Evolutionary conservation across 495 filamentous ascomycete genomes (phyloP).

Genomic region (Penicillium simplicissimum): DNA sequence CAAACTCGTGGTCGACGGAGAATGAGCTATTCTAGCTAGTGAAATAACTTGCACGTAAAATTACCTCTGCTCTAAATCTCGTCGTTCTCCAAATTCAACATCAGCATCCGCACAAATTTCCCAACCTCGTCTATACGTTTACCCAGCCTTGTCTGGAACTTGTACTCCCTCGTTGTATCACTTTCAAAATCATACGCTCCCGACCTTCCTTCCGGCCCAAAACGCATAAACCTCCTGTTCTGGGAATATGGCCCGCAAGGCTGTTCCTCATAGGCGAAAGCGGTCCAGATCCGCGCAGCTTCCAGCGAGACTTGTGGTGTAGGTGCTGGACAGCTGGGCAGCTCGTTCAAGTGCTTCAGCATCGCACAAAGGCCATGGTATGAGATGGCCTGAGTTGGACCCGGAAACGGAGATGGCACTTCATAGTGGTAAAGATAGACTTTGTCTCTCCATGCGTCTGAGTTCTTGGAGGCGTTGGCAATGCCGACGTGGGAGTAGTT

Average conservation of each 20-base stretch:
- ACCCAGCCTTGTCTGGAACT: background rate
- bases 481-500: conserved; percentile 10
- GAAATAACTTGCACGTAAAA: background rate
- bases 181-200: conserved; percentile 4
- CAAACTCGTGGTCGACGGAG: no score
- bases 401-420: conserved; percentile 11
- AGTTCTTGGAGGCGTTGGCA: conserved; percentile 2
- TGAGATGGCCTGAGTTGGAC: conserved; percentile 10
- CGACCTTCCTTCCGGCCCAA: conserved; percentile 9
- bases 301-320: conserved; percentile 4
- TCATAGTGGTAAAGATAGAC: conserved; percentile 14
- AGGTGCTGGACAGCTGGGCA: background rate
- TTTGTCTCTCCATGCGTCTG: conserved; percentile 2
- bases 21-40: background rate
- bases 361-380: conserved; percentile 16
- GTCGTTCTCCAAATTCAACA: background rate
- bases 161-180: conserved; percentile 4
- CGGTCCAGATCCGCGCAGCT: conserved; percentile 8
- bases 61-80: background rate
- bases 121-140: background rate
- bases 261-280: conserved; percentile 12
- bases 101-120: background rate
- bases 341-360: conserved; percentile 11
- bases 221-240: conserved; percentile 11
- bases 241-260: conserved; percentile 12